Evolutionary conservation across 306 rosid genomes (phyloP).

Genomic region (Quercus wislizeni): DNA sequence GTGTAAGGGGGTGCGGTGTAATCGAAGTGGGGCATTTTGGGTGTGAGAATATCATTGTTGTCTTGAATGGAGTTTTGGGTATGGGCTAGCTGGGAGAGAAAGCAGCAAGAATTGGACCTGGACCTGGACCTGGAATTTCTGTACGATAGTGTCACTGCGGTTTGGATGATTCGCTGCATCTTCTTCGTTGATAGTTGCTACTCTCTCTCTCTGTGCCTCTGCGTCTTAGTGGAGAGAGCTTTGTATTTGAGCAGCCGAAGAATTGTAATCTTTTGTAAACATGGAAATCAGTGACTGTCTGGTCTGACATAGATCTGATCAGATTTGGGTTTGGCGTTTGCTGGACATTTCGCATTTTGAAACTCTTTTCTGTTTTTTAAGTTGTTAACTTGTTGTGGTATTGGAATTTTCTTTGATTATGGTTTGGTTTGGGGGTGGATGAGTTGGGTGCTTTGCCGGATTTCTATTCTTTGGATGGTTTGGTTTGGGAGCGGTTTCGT

Average conservation of each 20-base stretch:
- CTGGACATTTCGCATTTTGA: too few relatives aligned
- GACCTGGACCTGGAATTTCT: background rate
- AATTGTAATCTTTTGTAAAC: too few relatives aligned
- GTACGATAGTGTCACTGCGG: background rate
- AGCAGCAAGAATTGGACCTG: background rate
- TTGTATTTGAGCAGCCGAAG: background rate
- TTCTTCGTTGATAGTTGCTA: background rate
- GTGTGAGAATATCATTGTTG: conserved; percentile 13
- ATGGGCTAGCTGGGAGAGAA: conserved; percentile 20
- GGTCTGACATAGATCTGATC: too few relatives aligned
- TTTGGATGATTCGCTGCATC: conserved; percentile 7
- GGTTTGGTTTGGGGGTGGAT: too few relatives aligned
- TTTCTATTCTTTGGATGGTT: too few relatives aligned
- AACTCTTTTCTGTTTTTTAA: too few relatives aligned
- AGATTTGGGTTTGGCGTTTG: too few relatives aligned
- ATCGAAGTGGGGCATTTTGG: conserved; percentile 40
- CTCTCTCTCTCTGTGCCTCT: background rate
- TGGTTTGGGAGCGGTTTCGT: too few relatives aligned
- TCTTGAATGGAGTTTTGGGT: background rate
- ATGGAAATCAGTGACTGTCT: too few relatives aligned
- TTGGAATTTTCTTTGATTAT: too few relatives aligned
- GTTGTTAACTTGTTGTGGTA: too few relatives aligned
- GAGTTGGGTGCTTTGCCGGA: too few relatives aligned
- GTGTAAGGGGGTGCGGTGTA: conserved; percentile 37
- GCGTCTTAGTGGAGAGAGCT: background rate